These are phyloP conservation scores for Psilocybe mexicana DNA, from an alignment of 1,284 basidiomycete genomes.

Conservation along the genomic window DNA sequence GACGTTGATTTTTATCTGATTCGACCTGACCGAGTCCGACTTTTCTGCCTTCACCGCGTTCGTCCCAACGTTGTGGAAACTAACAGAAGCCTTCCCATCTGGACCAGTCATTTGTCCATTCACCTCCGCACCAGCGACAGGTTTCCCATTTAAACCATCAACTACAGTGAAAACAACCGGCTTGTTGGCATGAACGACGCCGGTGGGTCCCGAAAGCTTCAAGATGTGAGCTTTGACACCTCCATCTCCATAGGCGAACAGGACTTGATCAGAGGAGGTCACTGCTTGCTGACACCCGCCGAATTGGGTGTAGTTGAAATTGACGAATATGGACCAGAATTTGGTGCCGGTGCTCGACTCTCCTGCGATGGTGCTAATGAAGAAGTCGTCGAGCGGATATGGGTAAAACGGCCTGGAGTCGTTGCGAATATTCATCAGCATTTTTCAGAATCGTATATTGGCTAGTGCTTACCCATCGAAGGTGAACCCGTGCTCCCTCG, in stretches of 20 bases:
- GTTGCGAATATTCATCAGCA: not conserved
- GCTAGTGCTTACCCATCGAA: conserved; percentile 33
- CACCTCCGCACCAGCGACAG: conserved; percentile 31
- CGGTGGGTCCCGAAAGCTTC: conserved; percentile 29
- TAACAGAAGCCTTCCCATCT: conserved; percentile 30
- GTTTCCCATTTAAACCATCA: conserved; percentile 29
- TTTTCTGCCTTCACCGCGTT: conserved; percentile 33
- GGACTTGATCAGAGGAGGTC: conserved; percentile 27
- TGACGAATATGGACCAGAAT: conserved; percentile 36
- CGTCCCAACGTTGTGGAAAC: conserved; percentile 26
- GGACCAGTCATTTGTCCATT: conserved; percentile 25
- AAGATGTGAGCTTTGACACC: conserved; percentile 28
- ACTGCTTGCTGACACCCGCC: conserved; percentile 40
- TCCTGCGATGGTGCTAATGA: conserved; percentile 35
- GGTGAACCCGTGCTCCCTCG: conserved; percentile 24
- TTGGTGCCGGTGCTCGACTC: conserved; percentile 26
- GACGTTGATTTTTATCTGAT: conserved; percentile 20
- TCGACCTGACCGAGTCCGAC: conserved; percentile 33
- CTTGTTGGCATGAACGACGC: conserved; percentile 20
- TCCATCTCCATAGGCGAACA: conserved; percentile 33
- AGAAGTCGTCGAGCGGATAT: conserved; percentile 34
- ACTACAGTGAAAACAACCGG: conserved; percentile 30
- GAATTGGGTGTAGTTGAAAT: conserved; percentile 30
- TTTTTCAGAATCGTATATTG: not conserved
- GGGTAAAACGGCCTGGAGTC: conserved; percentile 28